Evolutionary conservation across 768 basidiomycete species (phyloP), one percentile per base, ranked within the genome.

Genomic region (Serendipita sp.): DNA sequence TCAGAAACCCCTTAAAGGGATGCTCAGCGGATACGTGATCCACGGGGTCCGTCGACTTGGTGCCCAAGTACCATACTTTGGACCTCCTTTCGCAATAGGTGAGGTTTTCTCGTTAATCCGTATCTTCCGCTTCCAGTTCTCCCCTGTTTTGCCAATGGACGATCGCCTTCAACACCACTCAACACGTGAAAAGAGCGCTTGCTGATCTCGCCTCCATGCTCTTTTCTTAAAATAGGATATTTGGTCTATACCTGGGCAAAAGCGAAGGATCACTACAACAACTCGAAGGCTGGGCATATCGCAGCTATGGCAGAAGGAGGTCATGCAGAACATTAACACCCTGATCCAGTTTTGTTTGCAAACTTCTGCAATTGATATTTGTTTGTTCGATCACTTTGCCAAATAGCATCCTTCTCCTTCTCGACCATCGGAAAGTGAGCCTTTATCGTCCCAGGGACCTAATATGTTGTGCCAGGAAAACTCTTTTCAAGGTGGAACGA

Each of bases 31-130:
- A 68, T 95, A 89, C 79, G 72, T 92, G 69, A 90, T 92, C 81
- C 92, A 92, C 75, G 92, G 91, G 44, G 88, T 85, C 79, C 80
- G 80, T 64, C 84, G 93, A 67, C 73, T 92, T 63, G 82, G 84
- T 45, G 78, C 78, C 65, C 87, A 93, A 72, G 77, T 83, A 37
- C 77, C 89, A 46, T 93, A 92, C 77, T 89, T 87, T 75, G 77
- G 82, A 63, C 73, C 91, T 67, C 92, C 93, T 16, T 80, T 93
- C 69, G 84, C 79, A 47, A 69, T 83, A 63, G 91, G 92, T 94
- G 63, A 71, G 89, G 81, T 3, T 34, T 37, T 16, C 24, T 38
- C 13, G 15, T 28, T 15, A 41, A 38, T 16, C n/a, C 28, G 3
- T 45, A 41, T 16, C 16, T 44, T 44, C 30, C 13, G 5, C 11